Evolutionary conservation across 202 grass and related monocot genomes (phyloP).

Genomic region (Dendrocalamus latiflorus): DNA sequence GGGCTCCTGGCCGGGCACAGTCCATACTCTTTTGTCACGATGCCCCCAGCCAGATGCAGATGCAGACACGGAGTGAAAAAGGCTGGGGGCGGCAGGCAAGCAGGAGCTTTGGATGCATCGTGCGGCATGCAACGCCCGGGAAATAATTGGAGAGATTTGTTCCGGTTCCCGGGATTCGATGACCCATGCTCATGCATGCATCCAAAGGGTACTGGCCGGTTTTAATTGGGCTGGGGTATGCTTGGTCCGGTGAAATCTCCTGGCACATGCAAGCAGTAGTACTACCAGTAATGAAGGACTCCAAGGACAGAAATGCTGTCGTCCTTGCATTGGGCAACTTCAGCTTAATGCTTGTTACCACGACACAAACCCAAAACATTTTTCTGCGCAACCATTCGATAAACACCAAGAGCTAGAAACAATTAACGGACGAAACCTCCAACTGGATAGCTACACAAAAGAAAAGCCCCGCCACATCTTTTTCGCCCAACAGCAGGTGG

Average conservation of each 20-base stretch:
- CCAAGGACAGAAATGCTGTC: too few relatives aligned
- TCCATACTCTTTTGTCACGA: neutral
- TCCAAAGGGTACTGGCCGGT: constrained; percentile 9
- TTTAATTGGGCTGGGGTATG: constrained; percentile 16
- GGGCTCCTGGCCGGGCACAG: neutral
- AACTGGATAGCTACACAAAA: neutral
- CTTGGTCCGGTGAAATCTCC: constrained; percentile 25
- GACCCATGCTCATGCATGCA: constrained; percentile 16
- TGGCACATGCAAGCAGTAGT: neutral
- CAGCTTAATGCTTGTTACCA: neutral
- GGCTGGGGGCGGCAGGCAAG: neutral
- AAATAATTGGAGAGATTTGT: constrained; percentile 42
- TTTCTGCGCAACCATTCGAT: neutral
- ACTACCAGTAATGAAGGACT: neutral
- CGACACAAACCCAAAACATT: neutral
- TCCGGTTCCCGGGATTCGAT: constrained; percentile 3
- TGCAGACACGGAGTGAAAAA: constrained; percentile 7
- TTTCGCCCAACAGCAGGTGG: neutral
- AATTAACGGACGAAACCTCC: neutral
- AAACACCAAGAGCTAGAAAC: neutral
- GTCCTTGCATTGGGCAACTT: neutral
- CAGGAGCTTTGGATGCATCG: neutral
- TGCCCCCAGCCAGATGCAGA: neutral
- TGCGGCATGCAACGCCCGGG: neutral
- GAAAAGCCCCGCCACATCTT: too few relatives aligned